These are phyloP conservation scores for Aspergillus thermomutatus DNA, from an alignment of 2,329 filamentous ascomycete genomes.

Conservation along the genomic window DNA sequence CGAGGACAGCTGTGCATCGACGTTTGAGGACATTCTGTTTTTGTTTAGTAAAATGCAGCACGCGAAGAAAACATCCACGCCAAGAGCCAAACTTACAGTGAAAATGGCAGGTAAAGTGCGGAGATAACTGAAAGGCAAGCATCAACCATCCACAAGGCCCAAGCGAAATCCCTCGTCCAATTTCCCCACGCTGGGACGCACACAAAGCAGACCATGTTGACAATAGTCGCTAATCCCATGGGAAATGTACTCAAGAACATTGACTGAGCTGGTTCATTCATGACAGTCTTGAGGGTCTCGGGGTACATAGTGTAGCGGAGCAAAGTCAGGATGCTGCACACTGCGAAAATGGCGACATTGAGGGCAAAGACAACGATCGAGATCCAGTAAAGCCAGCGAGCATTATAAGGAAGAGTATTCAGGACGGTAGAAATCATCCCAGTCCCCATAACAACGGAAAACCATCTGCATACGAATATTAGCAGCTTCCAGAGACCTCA, in stretches of 20 bases:
- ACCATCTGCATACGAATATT: conserved; percentile 19
- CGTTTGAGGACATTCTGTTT: background rate
- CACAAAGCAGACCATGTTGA: conserved; percentile 59
- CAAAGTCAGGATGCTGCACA: conserved; percentile 46
- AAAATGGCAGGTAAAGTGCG: conserved; percentile 51
- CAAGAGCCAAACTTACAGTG: conserved; percentile 43
- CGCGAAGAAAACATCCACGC: background rate
- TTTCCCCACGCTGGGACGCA: conserved; percentile 57
- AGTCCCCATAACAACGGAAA: conserved; percentile 27
- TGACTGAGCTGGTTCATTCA: conserved; percentile 60
- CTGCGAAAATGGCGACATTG: conserved; percentile 25
- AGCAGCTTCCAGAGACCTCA: background rate
- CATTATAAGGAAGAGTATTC: conserved; percentile 25
- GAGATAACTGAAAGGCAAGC: conserved; percentile 48
- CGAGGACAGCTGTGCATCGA: conserved; percentile 37
- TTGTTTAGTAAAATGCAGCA: background rate
- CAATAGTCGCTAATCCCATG: conserved; percentile 64
- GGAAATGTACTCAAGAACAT: conserved; percentile 65
- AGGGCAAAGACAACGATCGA: conserved; percentile 21
- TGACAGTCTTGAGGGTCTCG: conserved; percentile 61
- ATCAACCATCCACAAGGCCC: conserved; percentile 57
- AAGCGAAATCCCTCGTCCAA: conserved; percentile 52
- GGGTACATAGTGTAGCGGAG: conserved; percentile 62
- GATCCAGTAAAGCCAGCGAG: conserved; percentile 25
- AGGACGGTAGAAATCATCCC: conserved; percentile 27